Conservation (phyloP, 2,329 filamentous ascomycete species). For the Fusarium neocosmosporiellum region DNA sequence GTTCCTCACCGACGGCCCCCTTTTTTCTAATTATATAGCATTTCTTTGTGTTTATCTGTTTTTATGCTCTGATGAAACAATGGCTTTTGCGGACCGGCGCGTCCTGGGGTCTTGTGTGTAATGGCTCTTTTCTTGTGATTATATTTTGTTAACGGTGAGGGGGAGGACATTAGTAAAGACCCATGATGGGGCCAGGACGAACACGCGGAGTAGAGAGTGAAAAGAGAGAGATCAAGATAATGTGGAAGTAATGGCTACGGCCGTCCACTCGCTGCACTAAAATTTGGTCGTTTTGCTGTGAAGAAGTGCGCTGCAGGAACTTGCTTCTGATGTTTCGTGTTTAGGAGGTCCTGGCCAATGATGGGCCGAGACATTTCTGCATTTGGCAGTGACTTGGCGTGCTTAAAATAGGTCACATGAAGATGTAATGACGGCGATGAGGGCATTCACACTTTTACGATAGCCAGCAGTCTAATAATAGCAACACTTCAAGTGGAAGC, state of each 20-base stretch:
- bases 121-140: slow-evolving; percentile 32
- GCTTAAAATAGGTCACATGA: background rate
- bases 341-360: background rate
- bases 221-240: background rate
- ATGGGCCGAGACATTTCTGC: background rate
- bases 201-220: slow-evolving; percentile 11
- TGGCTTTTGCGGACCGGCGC: slow-evolving; percentile 28
- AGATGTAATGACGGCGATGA: background rate
- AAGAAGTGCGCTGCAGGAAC: background rate
- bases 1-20: slow-evolving; percentile 7
- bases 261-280: slow-evolving; percentile 32
- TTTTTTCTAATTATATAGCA: slow-evolving; percentile 32
- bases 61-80: slow-evolving; percentile 28
- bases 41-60: slow-evolving; percentile 23
- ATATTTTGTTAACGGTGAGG: slow-evolving; percentile 31
- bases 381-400: background rate
- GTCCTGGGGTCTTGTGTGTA: slow-evolving; percentile 37
- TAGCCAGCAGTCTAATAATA: background rate
- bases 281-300: background rate
- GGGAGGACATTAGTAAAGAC: slow-evolving; percentile 27
- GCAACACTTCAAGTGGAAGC: background rate
- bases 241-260: slow-evolving; percentile 36
- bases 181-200: slow-evolving; percentile 16
- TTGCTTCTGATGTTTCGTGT: background rate
- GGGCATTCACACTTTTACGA: background rate